Conservation (phyloP, 2,329 filamentous ascomycete genomes). For the Clathrospora elynae region DNA sequence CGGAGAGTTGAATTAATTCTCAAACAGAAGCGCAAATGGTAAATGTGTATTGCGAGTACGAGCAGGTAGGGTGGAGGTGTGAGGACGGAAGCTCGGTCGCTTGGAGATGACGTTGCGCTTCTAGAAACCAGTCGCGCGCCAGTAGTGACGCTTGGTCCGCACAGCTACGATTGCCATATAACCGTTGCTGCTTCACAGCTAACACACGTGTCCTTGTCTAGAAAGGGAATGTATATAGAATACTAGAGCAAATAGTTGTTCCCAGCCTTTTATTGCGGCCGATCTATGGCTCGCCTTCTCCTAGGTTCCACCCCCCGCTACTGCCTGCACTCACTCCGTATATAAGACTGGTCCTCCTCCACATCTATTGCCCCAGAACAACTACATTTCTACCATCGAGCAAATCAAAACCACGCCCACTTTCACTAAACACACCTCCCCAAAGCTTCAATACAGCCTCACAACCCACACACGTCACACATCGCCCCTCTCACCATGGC, state of each 20-base stretch:
- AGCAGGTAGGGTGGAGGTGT: constrained; percentile 9
- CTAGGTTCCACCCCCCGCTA: constrained; percentile 20
- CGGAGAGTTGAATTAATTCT: neutral
- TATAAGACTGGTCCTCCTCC: constrained; percentile 4
- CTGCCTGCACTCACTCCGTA: constrained; percentile 9
- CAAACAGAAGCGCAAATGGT: constrained; percentile 7
- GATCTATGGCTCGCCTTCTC: constrained; percentile 25
- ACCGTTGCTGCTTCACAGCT: too few relatives aligned
- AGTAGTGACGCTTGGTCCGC: constrained; percentile 19
- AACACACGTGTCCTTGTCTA: constrained; percentile 2
- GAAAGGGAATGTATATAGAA: too few relatives aligned
- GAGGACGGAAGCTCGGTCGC: constrained; percentile 12
- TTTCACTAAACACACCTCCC: constrained; percentile 3
- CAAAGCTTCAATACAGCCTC: neutral
- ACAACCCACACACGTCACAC: constrained; percentile 9
- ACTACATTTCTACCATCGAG: too few relatives aligned
- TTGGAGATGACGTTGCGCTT: constrained; percentile 24
- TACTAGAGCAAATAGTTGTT: neutral
- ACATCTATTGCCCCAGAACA: constrained; percentile 12
- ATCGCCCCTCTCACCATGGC: constrained; percentile 45
- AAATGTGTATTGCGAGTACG: constrained; percentile 12
- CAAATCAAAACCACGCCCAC: too few relatives aligned
- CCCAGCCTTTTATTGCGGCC: neutral
- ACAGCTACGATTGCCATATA: constrained; percentile 5
- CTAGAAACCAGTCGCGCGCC: constrained; percentile 11